phyloP scores from a whole-genome alignment of 768 basidiomycete species.

The Mrakia gelida region DNA sequence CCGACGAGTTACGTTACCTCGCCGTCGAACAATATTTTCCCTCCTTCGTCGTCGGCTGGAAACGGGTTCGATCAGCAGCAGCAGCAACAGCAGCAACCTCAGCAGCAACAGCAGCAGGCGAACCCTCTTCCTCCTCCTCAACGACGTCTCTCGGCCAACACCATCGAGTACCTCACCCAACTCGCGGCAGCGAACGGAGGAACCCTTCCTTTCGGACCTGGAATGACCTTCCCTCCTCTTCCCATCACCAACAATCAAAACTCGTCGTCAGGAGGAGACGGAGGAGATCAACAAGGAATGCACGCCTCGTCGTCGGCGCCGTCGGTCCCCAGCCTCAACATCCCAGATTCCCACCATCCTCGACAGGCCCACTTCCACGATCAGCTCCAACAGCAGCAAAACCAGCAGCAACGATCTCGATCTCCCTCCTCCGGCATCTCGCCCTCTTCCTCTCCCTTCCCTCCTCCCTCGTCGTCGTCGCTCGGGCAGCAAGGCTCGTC shows the following conservation, averaged over 20 bases:
- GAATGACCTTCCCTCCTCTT: constrained; percentile 19
- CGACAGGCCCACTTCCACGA: constrained; percentile 3
- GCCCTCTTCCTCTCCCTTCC: background rate
- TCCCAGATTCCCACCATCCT: background rate
- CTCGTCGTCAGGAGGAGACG: background rate
- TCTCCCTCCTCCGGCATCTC: constrained; percentile 7
- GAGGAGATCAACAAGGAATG: background rate
- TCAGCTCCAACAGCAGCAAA: background rate
- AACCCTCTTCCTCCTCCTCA: constrained; percentile 23
- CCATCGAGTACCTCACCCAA: constrained; percentile 32
- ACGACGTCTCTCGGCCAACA: constrained; percentile 25
- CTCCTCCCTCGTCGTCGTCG: background rate
- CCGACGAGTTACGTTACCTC: background rate
- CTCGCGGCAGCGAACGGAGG: constrained; percentile 33
- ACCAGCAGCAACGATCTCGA: background rate
- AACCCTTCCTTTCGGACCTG: constrained; percentile 29
- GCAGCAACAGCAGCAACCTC: constrained; percentile 4
- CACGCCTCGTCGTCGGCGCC: background rate
- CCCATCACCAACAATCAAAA: background rate
- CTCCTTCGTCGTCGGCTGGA: background rate
- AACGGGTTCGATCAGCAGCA: background rate
- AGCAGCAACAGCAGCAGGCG: background rate
- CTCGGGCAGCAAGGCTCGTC: background rate
- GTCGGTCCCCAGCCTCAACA: constrained; percentile 7
- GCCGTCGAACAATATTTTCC: background rate